phyloP scores from a whole-genome alignment of 257 asterid species.

The Nicotiana otophora region DNA sequence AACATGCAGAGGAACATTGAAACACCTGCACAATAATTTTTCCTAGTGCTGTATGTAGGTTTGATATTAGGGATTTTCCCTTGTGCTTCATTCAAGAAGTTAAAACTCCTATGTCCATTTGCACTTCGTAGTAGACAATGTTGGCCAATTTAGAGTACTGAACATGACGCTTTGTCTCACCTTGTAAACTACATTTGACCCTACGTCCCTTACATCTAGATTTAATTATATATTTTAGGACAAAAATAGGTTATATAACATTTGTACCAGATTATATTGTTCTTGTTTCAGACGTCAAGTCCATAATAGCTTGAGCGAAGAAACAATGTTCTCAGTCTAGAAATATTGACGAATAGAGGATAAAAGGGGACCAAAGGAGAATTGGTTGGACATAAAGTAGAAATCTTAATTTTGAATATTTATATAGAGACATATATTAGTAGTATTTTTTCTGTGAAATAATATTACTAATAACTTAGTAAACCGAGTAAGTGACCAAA shows the following conservation, averaged over 20 bases:
- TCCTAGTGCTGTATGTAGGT: background rate
- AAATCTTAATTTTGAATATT: too few relatives aligned
- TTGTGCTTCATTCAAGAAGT: background rate
- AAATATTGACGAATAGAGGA: too few relatives aligned
- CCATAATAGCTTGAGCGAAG: too few relatives aligned
- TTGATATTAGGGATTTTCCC: background rate
- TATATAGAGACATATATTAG: too few relatives aligned
- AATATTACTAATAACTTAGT: too few relatives aligned
- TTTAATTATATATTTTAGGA: background rate
- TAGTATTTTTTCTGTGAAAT: too few relatives aligned
- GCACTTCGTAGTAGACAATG: background rate
- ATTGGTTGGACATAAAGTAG: too few relatives aligned
- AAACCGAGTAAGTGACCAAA: too few relatives aligned
- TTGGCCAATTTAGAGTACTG: background rate
- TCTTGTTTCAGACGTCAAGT: too few relatives aligned
- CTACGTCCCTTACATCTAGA: background rate
- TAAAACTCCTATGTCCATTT: background rate
- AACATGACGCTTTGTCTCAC: constrained; percentile 3
- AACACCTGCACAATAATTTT: background rate
- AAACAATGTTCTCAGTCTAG: too few relatives aligned
- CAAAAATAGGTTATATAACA: background rate
- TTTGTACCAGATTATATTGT: too few relatives aligned
- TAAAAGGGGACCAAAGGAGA: too few relatives aligned
- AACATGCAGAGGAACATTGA: background rate
- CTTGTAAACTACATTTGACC: background rate